Base-by-base conservation (phyloP, 306 rosid genomes). In the Vicia faba region DNA sequence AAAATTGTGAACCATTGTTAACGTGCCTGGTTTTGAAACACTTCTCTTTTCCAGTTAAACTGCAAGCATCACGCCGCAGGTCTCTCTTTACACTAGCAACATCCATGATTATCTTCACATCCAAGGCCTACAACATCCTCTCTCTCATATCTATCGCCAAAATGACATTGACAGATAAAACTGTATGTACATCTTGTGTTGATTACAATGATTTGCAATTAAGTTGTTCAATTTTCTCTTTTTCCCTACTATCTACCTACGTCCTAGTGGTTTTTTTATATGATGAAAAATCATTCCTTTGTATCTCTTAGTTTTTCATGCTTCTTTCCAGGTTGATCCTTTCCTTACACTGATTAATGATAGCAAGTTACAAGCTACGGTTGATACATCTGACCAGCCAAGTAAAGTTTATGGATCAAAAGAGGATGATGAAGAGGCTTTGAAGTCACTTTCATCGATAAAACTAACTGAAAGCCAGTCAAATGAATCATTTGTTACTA, bases 51-150 rank as follows among this genome's bases (percentile, higher is more conserved):
- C 11, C 90, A 90, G 99, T 86, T 54, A 50, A 81, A 46, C 74
- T 93, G 70, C 95, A 84, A 65, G 95, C 99, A 59, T 93, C 97
- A 6, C 88, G 90, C 28, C 80, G 90, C 70, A 85, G 99, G 76
- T 93, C 97, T 64, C 89, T 93, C 36, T 88, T 86, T 73, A 78
- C 89, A 64, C 83, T 90, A 40, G 95, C 97, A 72, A 88, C 87
- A 31, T 80, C 92, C 43, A 93, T 93, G 99, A 82, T 93, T 75
- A 75, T 89, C 65, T 88, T 93, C 78, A 70, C 86, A 14, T 78
- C 91, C 45, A 88, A 80, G 79, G 97, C 97, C 68, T 93, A 78
- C 78, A 79, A 83, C 69, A 53, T 90, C 57, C 75, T 72, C 35
- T 84, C 96, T 70, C 86, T 93, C 73, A 85, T 83, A 75, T 76